phyloP scores from a whole-genome alignment of 345 rosid species.

The Acer yangbiense region DNA sequence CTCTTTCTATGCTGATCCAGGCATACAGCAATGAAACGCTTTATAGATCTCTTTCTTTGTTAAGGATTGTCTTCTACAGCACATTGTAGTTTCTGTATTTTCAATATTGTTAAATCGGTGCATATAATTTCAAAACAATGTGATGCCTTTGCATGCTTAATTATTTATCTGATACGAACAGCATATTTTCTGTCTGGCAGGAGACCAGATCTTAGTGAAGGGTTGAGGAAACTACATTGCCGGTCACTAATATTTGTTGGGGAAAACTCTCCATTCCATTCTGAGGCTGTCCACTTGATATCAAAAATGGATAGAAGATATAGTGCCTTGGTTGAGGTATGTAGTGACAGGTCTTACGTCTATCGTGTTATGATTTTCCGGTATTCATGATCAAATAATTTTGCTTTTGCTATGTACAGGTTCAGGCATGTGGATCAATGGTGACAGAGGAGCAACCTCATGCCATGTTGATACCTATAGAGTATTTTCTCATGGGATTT shows the following conservation, averaged over 20 bases:
- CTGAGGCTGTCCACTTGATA: slow-evolving; percentile 83
- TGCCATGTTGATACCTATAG: slow-evolving; percentile 94
- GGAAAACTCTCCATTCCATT: slow-evolving; percentile 80
- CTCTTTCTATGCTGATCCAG: not conserved
- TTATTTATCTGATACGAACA: not conserved
- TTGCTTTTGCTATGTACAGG: slow-evolving; percentile 42
- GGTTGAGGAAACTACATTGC: slow-evolving; percentile 70
- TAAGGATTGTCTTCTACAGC: not conserved
- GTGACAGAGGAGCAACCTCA: slow-evolving; percentile 98
- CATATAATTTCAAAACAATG: not conserved
- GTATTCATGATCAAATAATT: not conserved
- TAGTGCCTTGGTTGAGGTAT: slow-evolving; percentile 90
- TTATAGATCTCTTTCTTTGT: not conserved
- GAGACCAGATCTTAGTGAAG: slow-evolving; percentile 85
- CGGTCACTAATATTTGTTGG: slow-evolving; percentile 88
- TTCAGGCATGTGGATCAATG: slow-evolving; percentile 91
- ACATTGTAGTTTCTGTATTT: not conserved
- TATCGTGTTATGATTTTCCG: slow-evolving; percentile 1
- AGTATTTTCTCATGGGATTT: slow-evolving; percentile 83
- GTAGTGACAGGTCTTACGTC: not conserved
- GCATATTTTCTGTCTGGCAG: slow-evolving; percentile 39
- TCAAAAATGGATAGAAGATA: slow-evolving; percentile 78
- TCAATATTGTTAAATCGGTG: not conserved
- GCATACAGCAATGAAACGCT: not conserved
- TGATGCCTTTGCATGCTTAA: not conserved